These are phyloP conservation scores for Xenoacremonium recifei DNA, from an alignment of 2,329 filamentous ascomycete species.

Conservation along the genomic window DNA sequence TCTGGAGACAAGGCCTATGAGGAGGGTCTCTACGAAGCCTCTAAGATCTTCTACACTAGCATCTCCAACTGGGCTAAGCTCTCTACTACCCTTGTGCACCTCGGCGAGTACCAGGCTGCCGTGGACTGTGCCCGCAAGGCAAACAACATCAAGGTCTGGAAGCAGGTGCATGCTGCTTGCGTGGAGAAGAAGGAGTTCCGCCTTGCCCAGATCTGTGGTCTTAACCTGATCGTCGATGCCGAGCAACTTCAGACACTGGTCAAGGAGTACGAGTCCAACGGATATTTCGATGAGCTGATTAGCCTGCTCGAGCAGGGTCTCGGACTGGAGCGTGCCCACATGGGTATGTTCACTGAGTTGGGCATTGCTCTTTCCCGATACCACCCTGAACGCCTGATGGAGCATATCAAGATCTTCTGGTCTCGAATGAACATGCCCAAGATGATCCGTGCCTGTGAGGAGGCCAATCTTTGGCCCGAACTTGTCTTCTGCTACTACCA, in stretches of 20 bases:
- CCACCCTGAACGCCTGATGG: slow-evolving; percentile 94
- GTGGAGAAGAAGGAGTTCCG: slow-evolving; percentile 98
- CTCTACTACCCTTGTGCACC: slow-evolving; percentile 94
- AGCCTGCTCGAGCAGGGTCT: slow-evolving; percentile 90
- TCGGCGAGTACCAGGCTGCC: slow-evolving; percentile 94
- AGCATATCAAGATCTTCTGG: slow-evolving; percentile 99
- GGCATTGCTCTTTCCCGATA: slow-evolving; percentile 93
- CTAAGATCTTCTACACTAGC: slow-evolving; percentile 98
- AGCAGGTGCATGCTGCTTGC: slow-evolving; percentile 95
- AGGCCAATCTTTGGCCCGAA: slow-evolving; percentile 95
- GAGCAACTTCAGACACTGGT: slow-evolving; percentile 92
- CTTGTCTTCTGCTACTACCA: slow-evolving; percentile 97
- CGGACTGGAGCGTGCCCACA: slow-evolving; percentile 86
- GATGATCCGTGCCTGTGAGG: slow-evolving; percentile 90
- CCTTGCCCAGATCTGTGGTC: slow-evolving; percentile 95
- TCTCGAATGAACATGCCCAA: slow-evolving; percentile 96
- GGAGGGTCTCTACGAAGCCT: slow-evolving; percentile 90
- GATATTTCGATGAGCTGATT: slow-evolving; percentile 98
- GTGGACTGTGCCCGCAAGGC: slow-evolving; percentile 98
- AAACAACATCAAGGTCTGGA: slow-evolving; percentile 99
- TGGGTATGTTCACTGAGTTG: slow-evolving; percentile 95
- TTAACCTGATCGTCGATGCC: slow-evolving; percentile 96
- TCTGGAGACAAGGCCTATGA: slow-evolving; percentile 97
- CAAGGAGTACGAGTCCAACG: slow-evolving; percentile 93
- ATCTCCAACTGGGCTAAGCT: slow-evolving; percentile 99